phyloP scores from a whole-genome alignment of 768 basidiomycete genomes.

The Rhodotorula kratochvilovae region DNA sequence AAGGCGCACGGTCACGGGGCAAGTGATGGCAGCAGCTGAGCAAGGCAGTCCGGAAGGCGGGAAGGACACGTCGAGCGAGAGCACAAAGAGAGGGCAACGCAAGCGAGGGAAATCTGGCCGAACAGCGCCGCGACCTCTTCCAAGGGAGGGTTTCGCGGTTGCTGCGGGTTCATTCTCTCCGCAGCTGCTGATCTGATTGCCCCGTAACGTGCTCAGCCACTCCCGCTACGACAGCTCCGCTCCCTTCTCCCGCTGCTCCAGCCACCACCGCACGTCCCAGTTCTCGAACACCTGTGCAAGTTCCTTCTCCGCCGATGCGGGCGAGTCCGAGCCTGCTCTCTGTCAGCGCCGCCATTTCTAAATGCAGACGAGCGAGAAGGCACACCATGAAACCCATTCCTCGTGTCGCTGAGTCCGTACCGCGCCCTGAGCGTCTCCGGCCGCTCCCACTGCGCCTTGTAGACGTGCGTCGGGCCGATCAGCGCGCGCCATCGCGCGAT shows the following conservation, averaged over 20 bases:
- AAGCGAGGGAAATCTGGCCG: too few species aligned
- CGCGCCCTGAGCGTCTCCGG: slow-evolving; percentile 35
- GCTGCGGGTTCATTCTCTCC: too few species aligned
- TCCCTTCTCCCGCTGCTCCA: slow-evolving; percentile 12
- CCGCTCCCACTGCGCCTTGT: slow-evolving; percentile 37
- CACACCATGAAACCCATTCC: slow-evolving; percentile 43
- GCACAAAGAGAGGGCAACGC: too few species aligned
- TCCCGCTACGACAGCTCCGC: neutral
- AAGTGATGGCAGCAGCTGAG: too few species aligned
- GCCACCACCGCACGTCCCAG: slow-evolving; percentile 30
- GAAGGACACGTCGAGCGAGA: too few species aligned
- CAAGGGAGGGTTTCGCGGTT: too few species aligned
- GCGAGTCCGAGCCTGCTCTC: slow-evolving; percentile 33
- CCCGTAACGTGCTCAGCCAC: neutral
- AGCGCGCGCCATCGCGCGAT: slow-evolving; percentile 36
- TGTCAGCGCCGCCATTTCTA: rapidly evolving
- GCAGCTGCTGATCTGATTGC: too few species aligned
- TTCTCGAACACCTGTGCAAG: slow-evolving; percentile 37
- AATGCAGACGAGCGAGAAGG: too few species aligned
- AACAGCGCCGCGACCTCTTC: too few species aligned
- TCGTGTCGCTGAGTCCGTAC: slow-evolving; percentile 41
- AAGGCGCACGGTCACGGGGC: too few species aligned
- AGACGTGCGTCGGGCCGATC: slow-evolving; percentile 43
- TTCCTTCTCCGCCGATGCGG: slow-evolving; percentile 33
- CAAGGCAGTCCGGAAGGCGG: too few species aligned